Evolutionary conservation across 257 asterid genomes (phyloP).

Genomic region (Thymus quinquecostatus): DNA sequence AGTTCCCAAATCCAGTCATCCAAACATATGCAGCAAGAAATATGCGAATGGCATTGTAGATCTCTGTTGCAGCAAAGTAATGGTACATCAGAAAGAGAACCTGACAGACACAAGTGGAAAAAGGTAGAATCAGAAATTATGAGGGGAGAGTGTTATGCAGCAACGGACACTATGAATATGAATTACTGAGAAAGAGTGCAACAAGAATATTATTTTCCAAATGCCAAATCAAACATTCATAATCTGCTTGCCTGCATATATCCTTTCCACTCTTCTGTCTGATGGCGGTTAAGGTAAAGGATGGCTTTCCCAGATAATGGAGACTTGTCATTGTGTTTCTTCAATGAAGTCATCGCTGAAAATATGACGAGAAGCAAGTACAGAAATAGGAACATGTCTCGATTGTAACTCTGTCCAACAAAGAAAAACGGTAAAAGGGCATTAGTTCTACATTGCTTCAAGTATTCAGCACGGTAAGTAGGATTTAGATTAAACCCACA

Average conservation of each 20-base stretch:
- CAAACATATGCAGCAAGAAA: constrained; percentile 98
- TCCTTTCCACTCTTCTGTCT: constrained; percentile 98
- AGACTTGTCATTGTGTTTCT: constrained; percentile 88
- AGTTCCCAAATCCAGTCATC: constrained; percentile 99
- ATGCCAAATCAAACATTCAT: constrained; percentile 12
- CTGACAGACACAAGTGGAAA: constrained; percentile 43
- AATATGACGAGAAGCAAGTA: constrained; percentile 80
- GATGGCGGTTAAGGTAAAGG: constrained; percentile 92
- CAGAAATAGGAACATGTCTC: constrained; percentile 85
- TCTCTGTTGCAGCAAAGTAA: constrained; percentile 96
- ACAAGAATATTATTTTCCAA: constrained; percentile 17
- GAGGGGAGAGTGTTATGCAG: neutral
- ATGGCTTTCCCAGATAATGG: constrained; percentile 80
- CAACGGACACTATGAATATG: constrained; percentile 4
- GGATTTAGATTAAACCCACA: neutral
- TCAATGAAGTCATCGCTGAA: constrained; percentile 87
- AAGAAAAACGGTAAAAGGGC: constrained; percentile 17
- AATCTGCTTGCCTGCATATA: constrained; percentile 82
- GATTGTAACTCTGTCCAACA: constrained; percentile 82
- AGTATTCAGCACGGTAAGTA: constrained; percentile 17
- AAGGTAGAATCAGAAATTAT: constrained; percentile 29
- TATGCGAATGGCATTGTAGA: constrained; percentile 91
- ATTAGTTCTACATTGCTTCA: constrained; percentile 27
- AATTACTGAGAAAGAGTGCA: constrained; percentile 2
- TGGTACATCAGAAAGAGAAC: constrained; percentile 92